Evolutionary conservation across 1,284 basidiomycete species (phyloP), one percentile per base, ranked within the genome.

Genomic region (Cerrena zonata): DNA sequence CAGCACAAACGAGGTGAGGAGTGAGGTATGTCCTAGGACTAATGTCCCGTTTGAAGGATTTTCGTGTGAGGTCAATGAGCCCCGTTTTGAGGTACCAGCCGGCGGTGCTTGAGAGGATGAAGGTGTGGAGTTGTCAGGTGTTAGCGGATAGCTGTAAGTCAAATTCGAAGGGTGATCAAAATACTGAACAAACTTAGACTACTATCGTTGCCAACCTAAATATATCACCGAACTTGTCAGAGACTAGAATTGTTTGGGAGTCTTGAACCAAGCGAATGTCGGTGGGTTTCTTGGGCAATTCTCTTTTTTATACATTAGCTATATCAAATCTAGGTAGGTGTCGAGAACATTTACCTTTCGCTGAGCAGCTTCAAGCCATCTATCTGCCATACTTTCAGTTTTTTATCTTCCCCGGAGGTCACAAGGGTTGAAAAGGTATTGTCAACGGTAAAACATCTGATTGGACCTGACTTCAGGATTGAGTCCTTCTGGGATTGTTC

Each of bases 221-320:
- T 15, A 92, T 76, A 60, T 93, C 91, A 0, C 91, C 90, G 57
- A 92, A 92, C 64, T 92, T 92, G 68, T 93, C 91, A n/a, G 83
- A 78, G 13, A 82, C 80, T 13, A 89, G 69, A 56, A 88, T 82
- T 13, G 72, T 81, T 54, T 82, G 72, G 0, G 73, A 73, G 47
- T 82, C 74, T 13, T 62, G 68, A 0, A 80, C 82, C 58, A 92
- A 81, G 1, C 63, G 60, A 36, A 92, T 64, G 1, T 71, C 73
- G 0, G 88, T 90, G 0, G 89, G 79, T 55, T 84, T 82, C 66
- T 93, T 92, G 0, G 86, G 82, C 2, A 91, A 73, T 59, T 87
- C 82, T 47, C 89, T 89, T n/a, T n/a, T n/a, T n/a, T n/a, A n/a
- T n/a, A n/a, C n/a, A n/a, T n/a, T n/a, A n/a, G n/a, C 12, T 4